Base-by-base conservation (phyloP, 371 early-diverging fungal genomes). In the Funneliformis caledonium region DNA sequence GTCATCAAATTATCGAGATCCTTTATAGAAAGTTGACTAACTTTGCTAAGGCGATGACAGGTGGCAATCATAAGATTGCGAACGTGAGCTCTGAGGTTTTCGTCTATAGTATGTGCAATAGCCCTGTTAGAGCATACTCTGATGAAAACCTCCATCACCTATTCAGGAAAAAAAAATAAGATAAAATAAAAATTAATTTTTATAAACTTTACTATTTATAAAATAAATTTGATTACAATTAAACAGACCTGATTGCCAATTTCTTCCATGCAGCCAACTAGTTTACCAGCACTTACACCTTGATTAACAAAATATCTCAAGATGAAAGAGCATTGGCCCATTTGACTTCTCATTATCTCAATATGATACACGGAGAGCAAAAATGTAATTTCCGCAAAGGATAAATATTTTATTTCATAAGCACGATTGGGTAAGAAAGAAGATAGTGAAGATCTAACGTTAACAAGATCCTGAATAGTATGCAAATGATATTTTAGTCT, bases 251-350 rank as follows among this genome's bases (percentile, higher is more conserved):
- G 88, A 60, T 94, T 93, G 11, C 93, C 92, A 70, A 97, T 93
- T 19, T 87, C 88, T 81, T 95, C 94, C 16, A 98, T 83, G 11
- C 93, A 89, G 0, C 88, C 88, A 52, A 93, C 89, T 68, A 96
- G 83, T 1, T 91, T 91, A 26, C 93, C 91, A 64, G 89, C 87
- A 75, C 90, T 92, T 64, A 95, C 92, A 4, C 96, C 94, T 62
- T 94, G 91, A 83, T 97, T 97, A 86, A 91, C 88, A 78, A 97
- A 93, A 83, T 97, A 97, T 67, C 89, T 89, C 33, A 95, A 83
- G 50, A 97, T 89, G 72, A 90, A 90, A 14, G 90, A 89, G 77
- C 92, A 92, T 82, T 93, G 89, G 12, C 96, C 91, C 64, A 90
- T 87, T 37, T 87, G 85, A 60, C 93, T 92, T 22, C 97, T 89